Base-by-base conservation (phyloP, 225 moss, liverwort and hornwort genomes). In the Polytrichum formosum region DNA sequence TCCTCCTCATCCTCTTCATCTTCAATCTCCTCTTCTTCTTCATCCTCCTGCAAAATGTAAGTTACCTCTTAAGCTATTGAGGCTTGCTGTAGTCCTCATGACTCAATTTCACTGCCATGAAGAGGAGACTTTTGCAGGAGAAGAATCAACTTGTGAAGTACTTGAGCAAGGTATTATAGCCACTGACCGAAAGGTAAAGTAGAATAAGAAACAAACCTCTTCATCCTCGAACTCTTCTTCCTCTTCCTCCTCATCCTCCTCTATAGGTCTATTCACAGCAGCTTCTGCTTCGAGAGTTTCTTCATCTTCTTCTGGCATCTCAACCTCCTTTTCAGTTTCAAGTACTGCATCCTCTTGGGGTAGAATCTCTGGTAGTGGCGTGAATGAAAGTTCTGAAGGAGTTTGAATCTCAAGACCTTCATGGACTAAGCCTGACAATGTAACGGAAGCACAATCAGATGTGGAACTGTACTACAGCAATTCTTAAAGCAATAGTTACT, bases 191-290 rank as follows among this genome's bases (percentile, higher is more conserved):
- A 61, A 61, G 2, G 21, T 61, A 60, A 7, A 21, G 60, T 26
- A 61, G 60, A 21, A 61, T 7, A 21, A 61, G 22, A n/a, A 26
- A 67, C 75, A 22, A 53, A 87, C 88, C 84, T 88, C 88, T 53
- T 84, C 84, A 31, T 84, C 87, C 64, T 79, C 84, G 63, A 79
- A 78, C 63, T 80, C 84, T 70, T 87, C 88, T 1, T 87, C 87
- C 62, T 87, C 87, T 65, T 87, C 81, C 58, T 87, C 87, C 63
- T 71, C 71, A 16, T 71, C 68, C 10, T 68, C 71, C n/a, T 82
- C 84, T 28, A 73, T 74, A 77, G 75, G 77, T 30, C 73, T 74
- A 73, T 84, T 74, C 37, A 72, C 80, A 76, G 73, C 81, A 64
- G 68, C 56, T 35, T 79, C 88, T 62, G 66, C 73, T 68, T 80